Evolutionary conservation across 306 rosid genomes (phyloP).

Genomic region (Notholithocarpus densiflorus): DNA sequence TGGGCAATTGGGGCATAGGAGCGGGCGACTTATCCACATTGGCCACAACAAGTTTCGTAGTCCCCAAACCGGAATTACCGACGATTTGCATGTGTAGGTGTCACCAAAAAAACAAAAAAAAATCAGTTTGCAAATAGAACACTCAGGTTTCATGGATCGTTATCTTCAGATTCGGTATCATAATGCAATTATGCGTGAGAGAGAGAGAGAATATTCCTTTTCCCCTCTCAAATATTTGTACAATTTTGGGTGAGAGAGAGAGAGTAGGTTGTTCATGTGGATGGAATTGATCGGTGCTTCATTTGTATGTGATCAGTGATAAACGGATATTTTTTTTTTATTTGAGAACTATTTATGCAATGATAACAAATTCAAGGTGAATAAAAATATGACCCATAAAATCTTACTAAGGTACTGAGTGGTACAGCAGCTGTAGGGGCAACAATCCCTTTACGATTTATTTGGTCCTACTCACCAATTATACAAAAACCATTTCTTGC

Average conservation of each 20-base stretch:
- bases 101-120: background rate
- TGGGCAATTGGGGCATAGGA: background rate
- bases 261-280: constrained; percentile 23
- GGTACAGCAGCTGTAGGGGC: background rate
- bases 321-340: background rate
- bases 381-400: background rate
- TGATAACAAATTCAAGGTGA: background rate
- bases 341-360: background rate
- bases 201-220: background rate
- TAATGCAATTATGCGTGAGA: background rate
- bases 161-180: no score
- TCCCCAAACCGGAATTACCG: background rate
- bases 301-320: background rate
- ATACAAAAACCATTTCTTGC: background rate
- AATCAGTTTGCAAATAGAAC: background rate
- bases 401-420: background rate
- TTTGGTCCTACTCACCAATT: background rate
- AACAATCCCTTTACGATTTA: background rate
- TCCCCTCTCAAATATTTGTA: background rate
- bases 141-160: background rate
- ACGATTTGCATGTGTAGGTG: background rate
- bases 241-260: background rate
- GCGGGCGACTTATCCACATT: background rate
- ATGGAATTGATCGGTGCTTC: background rate
- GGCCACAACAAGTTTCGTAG: no score